Evolutionary conservation across 768 basidiomycete species (phyloP).

Genomic region (Serendipita indica): DNA sequence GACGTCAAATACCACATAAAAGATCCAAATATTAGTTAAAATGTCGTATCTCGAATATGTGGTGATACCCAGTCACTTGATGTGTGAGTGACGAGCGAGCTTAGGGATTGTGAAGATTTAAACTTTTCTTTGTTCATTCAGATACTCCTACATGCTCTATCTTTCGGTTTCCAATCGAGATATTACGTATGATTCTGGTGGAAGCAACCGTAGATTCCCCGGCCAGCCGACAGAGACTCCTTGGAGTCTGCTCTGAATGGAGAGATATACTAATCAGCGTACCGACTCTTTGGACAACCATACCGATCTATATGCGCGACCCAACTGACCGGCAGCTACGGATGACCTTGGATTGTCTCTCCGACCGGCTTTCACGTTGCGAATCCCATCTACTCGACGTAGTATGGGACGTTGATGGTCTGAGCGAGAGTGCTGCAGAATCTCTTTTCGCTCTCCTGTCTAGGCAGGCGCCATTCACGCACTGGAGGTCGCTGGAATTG

Average conservation of each 20-base stretch:
- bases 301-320: neutral
- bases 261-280: neutral
- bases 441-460: neutral
- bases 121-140: no score
- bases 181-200: neutral
- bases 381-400: neutral
- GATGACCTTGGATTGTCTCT: neutral
- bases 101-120: no score
- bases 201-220: neutral
- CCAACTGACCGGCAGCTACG: neutral
- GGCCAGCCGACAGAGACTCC: neutral
- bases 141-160: no score
- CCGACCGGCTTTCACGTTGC: neutral
- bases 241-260: neutral
- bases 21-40: no score
- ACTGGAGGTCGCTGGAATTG: neutral
- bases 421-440: neutral
- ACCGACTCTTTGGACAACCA: neutral
- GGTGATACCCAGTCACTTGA: no score
- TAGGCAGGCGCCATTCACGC: neutral
- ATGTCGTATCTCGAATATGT: no score
- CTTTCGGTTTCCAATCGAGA: neutral
- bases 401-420: neutral
- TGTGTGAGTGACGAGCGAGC: no score
- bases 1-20: no score